These are phyloP conservation scores for Ophiostoma quercus DNA, from an alignment of 2,329 filamentous ascomycete species.

Conservation along the genomic window DNA sequence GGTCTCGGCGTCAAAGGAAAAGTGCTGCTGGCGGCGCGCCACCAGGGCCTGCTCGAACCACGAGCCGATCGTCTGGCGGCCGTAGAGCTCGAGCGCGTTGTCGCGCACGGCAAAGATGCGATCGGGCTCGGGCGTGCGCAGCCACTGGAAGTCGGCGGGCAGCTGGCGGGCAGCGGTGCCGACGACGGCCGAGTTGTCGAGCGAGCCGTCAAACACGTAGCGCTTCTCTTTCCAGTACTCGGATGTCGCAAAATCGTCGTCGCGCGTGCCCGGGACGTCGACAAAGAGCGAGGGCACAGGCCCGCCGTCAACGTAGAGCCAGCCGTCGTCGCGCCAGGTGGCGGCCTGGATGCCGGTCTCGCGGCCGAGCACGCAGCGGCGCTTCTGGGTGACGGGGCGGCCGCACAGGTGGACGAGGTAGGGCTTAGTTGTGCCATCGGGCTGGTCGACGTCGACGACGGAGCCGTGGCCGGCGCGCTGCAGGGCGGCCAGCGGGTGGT, in stretches of 20 bases:
- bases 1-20: constrained; percentile 82
- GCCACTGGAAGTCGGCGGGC: constrained; percentile 53
- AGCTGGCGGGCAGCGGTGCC: constrained; percentile 32
- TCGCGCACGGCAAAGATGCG: constrained; percentile 44
- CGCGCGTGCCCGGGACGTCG: constrained; percentile 44
- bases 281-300: constrained; percentile 51
- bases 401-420: constrained; percentile 52
- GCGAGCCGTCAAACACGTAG: constrained; percentile 44
- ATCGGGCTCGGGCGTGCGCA: constrained; percentile 51
- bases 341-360: constrained; percentile 56
- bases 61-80: constrained; percentile 50
- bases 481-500: constrained; percentile 44
- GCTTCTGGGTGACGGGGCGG: constrained; percentile 47
- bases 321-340: constrained; percentile 55
- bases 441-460: constrained; percentile 40
- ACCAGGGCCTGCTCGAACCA: constrained; percentile 57
- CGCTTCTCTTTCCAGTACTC: constrained; percentile 46
- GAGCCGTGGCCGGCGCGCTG: constrained; percentile 50
- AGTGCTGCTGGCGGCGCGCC: constrained; percentile 52
- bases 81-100: constrained; percentile 41
- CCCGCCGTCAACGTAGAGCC: constrained; percentile 57
- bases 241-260: constrained; percentile 33
- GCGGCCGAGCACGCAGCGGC: constrained; percentile 50
- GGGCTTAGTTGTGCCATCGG: constrained; percentile 42
- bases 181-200: constrained; percentile 44